Evolutionary conservation across 352 stramenopile genomes (phyloP), one percentile per base, ranked within the genome.

Genomic region (Phytophthora boehmeriae): DNA sequence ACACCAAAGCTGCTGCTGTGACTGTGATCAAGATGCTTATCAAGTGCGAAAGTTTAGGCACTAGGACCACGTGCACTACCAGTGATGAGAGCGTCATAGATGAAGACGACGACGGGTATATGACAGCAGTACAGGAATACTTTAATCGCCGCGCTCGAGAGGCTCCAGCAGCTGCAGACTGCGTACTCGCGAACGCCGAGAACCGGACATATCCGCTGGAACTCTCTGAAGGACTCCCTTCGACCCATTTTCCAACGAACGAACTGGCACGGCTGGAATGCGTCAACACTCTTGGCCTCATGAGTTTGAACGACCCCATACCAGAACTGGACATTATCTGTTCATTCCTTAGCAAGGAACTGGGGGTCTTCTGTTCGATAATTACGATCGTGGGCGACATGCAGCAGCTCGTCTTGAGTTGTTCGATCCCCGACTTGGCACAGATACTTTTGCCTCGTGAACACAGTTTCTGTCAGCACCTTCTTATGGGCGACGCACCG

Each of bases 271-370:
- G 80, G 13, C 41, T 87, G 2, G 17, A 76, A 16, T 68, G 49
- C 5, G 78, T 90, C 28, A 39, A 74, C 5, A n/a, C 58, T n/a
- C 56, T 71, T 1, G 54, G 69, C 8, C 63, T 90, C 10, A 82
- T 78, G 50, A 65, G 83, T 14, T 62, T 88, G 23, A 64, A 63
- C 4, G 63, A 63, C 9, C 63, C 68, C 1, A 57, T 75, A 66
- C 68, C 39, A 1, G 80, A 89, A 59, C 62, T 88, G 20, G 73
- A 80, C 45, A 80, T 89, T 43, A 81, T 90, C 52, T 88, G 80
- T 59, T 66, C 72, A 4, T 75, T 90, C 28, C 63, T 79, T 1
- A 70, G 68, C 28, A 71, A 74, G 14, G 76, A 88, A 41, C 44
- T 90, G 5, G 68, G 67, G 2, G 83, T 80, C 55, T 77, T 84